Evolutionary conservation across 352 stramenopile genomes (phyloP).

Genomic region (Pythium myriotylum): DNA sequence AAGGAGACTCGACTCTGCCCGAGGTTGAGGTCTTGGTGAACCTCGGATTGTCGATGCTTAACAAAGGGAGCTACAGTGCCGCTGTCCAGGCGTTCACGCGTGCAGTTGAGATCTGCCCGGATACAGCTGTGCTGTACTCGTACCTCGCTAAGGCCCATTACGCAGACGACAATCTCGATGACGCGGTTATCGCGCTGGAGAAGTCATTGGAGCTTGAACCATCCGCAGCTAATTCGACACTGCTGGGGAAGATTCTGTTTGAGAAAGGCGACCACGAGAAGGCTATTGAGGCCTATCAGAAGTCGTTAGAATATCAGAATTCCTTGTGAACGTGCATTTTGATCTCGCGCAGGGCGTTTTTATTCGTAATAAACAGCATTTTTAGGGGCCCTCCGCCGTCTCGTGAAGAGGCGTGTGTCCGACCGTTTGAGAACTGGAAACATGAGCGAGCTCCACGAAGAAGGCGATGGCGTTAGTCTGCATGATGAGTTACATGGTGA

Average conservation of each 20-base stretch:
- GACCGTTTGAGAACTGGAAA: background rate
- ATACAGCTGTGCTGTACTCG: conserved; percentile 71
- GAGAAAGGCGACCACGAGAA: conserved; percentile 88
- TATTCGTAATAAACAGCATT: no score
- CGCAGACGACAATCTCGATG: conserved; percentile 82
- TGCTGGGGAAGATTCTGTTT: conserved; percentile 87
- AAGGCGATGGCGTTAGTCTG: background rate
- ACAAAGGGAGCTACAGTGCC: conserved; percentile 75
- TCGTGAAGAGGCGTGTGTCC: background rate
- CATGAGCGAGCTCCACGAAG: background rate
- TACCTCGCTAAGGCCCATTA: conserved; percentile 85
- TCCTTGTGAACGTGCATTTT: conserved; percentile 1
- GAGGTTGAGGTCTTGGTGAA: conserved; percentile 86
- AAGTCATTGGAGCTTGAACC: conserved; percentile 72
- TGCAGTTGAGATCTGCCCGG: conserved; percentile 80
- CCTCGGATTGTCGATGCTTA: conserved; percentile 79
- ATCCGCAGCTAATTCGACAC: conserved; percentile 81
- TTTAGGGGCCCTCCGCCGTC: no score
- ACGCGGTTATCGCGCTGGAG: conserved; percentile 63
- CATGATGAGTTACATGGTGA: background rate
- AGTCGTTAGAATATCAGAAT: conserved; percentile 58
- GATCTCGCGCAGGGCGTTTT: background rate
- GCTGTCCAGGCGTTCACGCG: conserved; percentile 83
- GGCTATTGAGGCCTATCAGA: conserved; percentile 85
- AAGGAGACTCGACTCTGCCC: conserved; percentile 60